Conservation (phyloP, 2,329 filamentous ascomycete species). For the Pseudogymnoascus sp. region DNA sequence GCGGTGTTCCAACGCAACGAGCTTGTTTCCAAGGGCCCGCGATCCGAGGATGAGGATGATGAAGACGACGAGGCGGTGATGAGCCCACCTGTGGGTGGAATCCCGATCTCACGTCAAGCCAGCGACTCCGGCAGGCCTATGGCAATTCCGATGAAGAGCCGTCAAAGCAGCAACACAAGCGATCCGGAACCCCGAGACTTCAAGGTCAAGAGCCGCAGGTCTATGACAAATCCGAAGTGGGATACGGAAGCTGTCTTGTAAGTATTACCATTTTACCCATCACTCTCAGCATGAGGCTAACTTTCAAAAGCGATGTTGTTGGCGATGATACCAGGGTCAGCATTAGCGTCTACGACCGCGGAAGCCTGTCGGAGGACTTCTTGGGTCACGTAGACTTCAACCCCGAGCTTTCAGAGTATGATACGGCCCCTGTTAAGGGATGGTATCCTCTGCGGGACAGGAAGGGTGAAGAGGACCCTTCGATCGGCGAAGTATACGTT, state of each 20-base stretch:
- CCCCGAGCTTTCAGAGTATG: constrained; percentile 56
- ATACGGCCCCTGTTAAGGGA: constrained; percentile 65
- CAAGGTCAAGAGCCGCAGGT: constrained; percentile 48
- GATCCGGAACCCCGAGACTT: constrained; percentile 56
- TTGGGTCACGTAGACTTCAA: constrained; percentile 83
- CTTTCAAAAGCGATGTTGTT: constrained; percentile 71
- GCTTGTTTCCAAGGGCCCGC: constrained; percentile 82
- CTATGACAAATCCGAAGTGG: constrained; percentile 83
- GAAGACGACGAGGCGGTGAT: constrained; percentile 54
- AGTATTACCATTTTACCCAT: constrained; percentile 33
- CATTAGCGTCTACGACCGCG: constrained; percentile 84
- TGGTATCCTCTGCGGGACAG: constrained; percentile 81
- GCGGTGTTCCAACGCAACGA: constrained; percentile 96
- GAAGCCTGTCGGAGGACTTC: constrained; percentile 77
- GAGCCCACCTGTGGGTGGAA: constrained; percentile 47
- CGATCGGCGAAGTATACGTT: constrained; percentile 80
- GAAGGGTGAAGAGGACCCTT: constrained; percentile 68
- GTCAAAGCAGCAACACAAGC: constrained; percentile 94
- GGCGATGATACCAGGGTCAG: constrained; percentile 85
- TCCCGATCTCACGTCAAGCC: constrained; percentile 60
- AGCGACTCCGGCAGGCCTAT: constrained; percentile 80
- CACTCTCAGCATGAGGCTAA: constrained; percentile 16
- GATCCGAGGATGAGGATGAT: constrained; percentile 49
- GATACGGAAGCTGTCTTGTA: constrained; percentile 94
- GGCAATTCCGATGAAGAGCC: constrained; percentile 90